Base-by-base conservation (phyloP, 2,329 filamentous ascomycete species). In the Colletotrichum sp. region DNA sequence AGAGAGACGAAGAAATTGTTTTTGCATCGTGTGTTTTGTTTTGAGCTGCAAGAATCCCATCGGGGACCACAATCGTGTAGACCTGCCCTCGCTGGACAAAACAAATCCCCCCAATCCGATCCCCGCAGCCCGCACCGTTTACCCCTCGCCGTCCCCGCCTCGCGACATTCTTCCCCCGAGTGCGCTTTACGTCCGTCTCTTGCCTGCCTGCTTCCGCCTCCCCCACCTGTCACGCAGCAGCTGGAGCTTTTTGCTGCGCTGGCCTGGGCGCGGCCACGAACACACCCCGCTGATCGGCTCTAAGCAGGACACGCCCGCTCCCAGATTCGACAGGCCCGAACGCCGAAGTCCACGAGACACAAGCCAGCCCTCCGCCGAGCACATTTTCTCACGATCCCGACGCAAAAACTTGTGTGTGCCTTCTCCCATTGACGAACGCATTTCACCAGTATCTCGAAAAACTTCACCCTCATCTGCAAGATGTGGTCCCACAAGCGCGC, bases 401-500 rank as follows among this genome's bases (percentile, higher is more conserved):
- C 43, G 28, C 60, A 75, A 75, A 68, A 10, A 73, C 65, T 3
- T 30, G n/a, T 43, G 57, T n/a, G 38, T n/a, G 38, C 18, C 16
- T 26, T 43, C 64, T 26, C 8, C 68, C 36, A 61, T 72, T 57
- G 61, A 75, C 72, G 72, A 72, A 63, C 61, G 67, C 36, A 26
- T n/a, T 16, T 64, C 10, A 32, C 13, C 34, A n/a, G 57, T n/a
- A 58, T 67, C 61, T 28, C 38, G 3, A 38, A 38, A 61, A 28
- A 12, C 9, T 6, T 48, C 18, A 26, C 6, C 24, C 8, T 34
- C 16, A 75, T 30, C 34, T 36, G 63, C 68, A 38, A 61, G n/a
- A 71, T 76, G 74, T 76, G 74, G 74, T 74, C 74, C 70, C 73
- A 26, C 64, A 76, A 76, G 64, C 74, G 74, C 30, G 58, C 74